Conservation (phyloP, 75 land plant genomes). For the Picea glauca region DNA sequence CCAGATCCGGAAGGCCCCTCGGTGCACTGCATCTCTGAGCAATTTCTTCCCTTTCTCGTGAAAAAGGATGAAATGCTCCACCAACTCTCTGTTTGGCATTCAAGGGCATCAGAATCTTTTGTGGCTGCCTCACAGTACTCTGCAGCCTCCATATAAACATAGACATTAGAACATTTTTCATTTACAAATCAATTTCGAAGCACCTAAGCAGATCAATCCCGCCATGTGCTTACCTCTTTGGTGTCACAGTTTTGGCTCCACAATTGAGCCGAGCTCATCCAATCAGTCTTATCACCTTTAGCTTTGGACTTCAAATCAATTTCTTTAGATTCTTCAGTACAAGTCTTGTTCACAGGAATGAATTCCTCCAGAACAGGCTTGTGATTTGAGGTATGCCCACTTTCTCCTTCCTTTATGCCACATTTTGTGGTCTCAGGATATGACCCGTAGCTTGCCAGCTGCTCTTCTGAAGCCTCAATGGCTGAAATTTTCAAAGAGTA, state of each 20-base stretch:
- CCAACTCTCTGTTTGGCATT: constrained; percentile 48
- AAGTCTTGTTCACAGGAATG: constrained; percentile 30
- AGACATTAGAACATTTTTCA: neutral
- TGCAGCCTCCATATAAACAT: neutral
- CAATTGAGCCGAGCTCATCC: constrained; percentile 66
- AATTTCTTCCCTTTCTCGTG: constrained; percentile 35
- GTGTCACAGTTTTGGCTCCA: constrained; percentile 33
- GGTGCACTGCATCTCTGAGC: neutral
- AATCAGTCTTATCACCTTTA: constrained; percentile 27
- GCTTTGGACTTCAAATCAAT: constrained; percentile 16
- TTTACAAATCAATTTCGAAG: neutral
- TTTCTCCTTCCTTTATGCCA: constrained; percentile 9
- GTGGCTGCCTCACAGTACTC: neutral
- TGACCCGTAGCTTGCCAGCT: constrained; percentile 12
- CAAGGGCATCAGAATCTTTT: neutral
- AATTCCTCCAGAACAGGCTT: constrained; percentile 33
- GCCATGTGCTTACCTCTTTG: neutral
- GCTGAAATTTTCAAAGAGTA: constrained; percentile 28
- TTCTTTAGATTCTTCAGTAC: constrained; percentile 5
- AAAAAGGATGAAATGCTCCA: constrained; percentile 84
- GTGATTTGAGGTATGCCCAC: neutral
- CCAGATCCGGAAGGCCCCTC: constrained; percentile 31
- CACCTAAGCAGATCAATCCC: neutral
- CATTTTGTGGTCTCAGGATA: neutral
- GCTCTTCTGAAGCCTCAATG: constrained; percentile 52